Percentiles rank a stretch among this genome's conserved stretches.
These are phyloP conservation scores for Metschnikowia santaceciliae DNA, from an alignment of 805 yeast species.

Conservation along the genomic window DNA sequence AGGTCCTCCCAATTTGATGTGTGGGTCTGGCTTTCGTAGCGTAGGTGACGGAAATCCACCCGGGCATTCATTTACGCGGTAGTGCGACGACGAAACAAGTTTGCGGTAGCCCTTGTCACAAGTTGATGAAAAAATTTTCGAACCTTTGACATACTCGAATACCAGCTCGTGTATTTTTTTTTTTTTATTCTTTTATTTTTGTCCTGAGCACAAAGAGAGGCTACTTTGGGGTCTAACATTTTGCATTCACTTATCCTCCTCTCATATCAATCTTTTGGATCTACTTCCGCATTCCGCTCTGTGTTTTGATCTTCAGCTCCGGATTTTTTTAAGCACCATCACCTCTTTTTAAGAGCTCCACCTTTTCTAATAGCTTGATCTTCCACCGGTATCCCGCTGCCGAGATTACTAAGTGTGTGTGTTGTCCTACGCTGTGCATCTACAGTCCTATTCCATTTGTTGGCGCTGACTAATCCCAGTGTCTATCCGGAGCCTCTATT, in stretches of 20 bases:
- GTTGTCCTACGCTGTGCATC: not conserved
- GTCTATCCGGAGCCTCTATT: not conserved
- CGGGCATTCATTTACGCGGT: not conserved
- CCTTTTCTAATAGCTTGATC: not conserved
- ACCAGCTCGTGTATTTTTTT: not conserved
- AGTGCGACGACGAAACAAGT: slow-evolving; percentile 4
- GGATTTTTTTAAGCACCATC: not conserved
- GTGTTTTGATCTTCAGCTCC: slow-evolving; percentile 1
- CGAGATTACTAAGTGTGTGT: not conserved
- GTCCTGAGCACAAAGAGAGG: not conserved
- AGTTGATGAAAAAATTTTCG: slow-evolving; percentile 2
- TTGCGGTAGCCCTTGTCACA: slow-evolving; percentile 1
- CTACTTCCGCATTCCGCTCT: slow-evolving; percentile 2
- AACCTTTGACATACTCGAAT: not conserved
- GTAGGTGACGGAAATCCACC: not conserved
- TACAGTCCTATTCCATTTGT: not conserved
- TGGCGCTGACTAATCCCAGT: not conserved
- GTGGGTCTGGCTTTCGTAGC: not conserved
- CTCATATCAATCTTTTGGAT: not conserved
- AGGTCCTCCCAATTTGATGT: not conserved
- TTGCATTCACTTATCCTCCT: not conserved
- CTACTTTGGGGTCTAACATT: not conserved
- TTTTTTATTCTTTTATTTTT: not conserved
- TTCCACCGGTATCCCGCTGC: not conserved
- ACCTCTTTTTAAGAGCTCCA: not conserved